A percentile compares a stretch with the other conserved stretches of the same genome.
phyloP scores from a whole-genome alignment of 176 grass and related monocot genomes.

The Rhynchospora breviuscula region DNA sequence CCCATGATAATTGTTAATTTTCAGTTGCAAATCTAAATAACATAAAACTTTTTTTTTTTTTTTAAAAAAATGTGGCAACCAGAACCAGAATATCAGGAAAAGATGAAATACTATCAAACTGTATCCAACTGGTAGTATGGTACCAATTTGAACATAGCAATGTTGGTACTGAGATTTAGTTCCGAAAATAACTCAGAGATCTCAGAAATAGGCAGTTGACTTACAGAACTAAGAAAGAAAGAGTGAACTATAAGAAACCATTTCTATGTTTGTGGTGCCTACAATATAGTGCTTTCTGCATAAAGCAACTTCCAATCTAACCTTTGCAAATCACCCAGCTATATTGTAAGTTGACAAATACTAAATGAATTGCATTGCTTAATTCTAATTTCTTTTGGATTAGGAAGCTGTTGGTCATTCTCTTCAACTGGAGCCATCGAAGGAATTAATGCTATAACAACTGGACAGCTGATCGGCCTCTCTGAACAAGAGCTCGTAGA shows the following conservation, averaged over 20 bases:
- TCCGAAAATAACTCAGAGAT: neutral
- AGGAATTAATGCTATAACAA: slow-evolving; percentile 45
- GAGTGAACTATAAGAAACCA: neutral
- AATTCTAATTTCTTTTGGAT: neutral
- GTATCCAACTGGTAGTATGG: neutral
- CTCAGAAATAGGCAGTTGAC: neutral
- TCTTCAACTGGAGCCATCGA: slow-evolving; percentile 48
- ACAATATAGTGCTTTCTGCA: neutral
- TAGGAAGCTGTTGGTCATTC: slow-evolving; percentile 49
- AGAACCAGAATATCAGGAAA: neutral
- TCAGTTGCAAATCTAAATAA: neutral
- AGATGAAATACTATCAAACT: neutral
- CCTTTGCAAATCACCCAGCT: neutral
- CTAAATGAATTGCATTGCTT: neutral
- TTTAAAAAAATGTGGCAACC: neutral
- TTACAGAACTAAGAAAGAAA: neutral
- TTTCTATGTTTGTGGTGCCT: neutral
- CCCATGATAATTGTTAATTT: neutral
- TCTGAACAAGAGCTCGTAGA: slow-evolving; percentile 63
- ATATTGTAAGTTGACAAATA: neutral
- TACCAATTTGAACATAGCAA: neutral
- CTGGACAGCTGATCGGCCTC: slow-evolving; percentile 34
- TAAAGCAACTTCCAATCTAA: neutral
- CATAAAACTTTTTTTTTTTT: neutral
- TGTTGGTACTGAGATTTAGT: neutral